A percentile compares a stretch with the other conserved stretches of the same genome.
These are phyloP conservation scores for Pseudogymnoascus sp. DNA, from an alignment of 2,329 filamentous ascomycete species.

Conservation along the genomic window DNA sequence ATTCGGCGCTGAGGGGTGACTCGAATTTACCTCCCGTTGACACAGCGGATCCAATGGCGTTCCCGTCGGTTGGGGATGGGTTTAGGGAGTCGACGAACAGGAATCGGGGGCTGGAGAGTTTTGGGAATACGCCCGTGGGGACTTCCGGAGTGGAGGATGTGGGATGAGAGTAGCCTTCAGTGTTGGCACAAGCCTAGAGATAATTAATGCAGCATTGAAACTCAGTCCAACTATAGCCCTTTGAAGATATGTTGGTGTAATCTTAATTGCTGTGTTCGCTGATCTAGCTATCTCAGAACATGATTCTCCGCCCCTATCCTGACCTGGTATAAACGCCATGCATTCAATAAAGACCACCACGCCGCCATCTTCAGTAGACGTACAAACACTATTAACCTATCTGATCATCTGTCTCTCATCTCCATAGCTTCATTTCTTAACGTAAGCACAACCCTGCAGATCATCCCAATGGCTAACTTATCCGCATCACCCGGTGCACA, in stretches of 20 bases:
- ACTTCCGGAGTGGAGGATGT: slow-evolving; percentile 24
- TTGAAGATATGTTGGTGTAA: neutral
- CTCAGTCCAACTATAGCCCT: too few relatives aligned
- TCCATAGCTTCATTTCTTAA: neutral
- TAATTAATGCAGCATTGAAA: too few relatives aligned
- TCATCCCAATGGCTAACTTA: neutral
- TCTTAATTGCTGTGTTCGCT: slow-evolving; percentile 14
- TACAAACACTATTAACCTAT: neutral
- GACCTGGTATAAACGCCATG: neutral
- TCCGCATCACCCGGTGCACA: neutral
- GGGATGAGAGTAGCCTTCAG: slow-evolving; percentile 15
- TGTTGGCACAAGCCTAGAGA: too few relatives aligned
- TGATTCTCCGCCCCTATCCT: neutral
- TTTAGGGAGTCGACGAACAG: slow-evolving; percentile 5
- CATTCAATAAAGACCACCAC: neutral
- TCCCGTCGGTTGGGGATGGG: neutral
- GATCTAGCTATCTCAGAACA: neutral
- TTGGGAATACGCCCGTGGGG: slow-evolving; percentile 30
- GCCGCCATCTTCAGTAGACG: neutral
- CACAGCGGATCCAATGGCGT: neutral
- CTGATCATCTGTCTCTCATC: neutral
- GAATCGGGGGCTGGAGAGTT: slow-evolving; percentile 31
- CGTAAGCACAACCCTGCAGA: neutral
- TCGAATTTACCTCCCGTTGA: neutral
- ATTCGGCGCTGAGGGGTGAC: slow-evolving; percentile 46